phyloP scores from a whole-genome alignment of 352 stramenopile species.

The Globisporangium barbulae region DNA sequence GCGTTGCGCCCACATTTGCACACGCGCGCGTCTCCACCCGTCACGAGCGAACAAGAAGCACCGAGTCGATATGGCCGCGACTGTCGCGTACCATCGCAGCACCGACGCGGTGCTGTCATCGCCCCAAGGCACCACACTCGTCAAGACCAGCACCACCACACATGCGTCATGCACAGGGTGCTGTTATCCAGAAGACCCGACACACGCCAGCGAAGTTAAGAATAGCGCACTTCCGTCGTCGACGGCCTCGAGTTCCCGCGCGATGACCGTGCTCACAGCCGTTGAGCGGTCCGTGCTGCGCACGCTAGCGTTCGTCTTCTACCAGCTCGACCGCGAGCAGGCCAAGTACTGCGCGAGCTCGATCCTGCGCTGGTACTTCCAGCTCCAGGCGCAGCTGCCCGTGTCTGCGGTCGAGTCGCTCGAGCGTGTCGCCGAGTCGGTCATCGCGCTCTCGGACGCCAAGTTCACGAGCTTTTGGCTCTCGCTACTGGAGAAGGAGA shows the following conservation, averaged over 20 bases:
- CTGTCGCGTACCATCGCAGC: conserved; percentile 4
- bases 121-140: too few relatives aligned
- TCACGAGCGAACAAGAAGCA: background rate
- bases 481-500: conserved; percentile 51
- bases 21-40: background rate
- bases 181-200: background rate
- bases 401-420: conserved; percentile 45
- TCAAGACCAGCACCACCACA: background rate
- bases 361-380: conserved; percentile 59
- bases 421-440: conserved; percentile 45
- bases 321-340: conserved; percentile 52
- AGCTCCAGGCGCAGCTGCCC: conserved; percentile 57
- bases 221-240: background rate
- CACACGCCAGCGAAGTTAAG: background rate
- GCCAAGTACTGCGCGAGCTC: conserved; percentile 56
- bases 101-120: conserved; percentile 7
- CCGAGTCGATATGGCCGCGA: background rate
- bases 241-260: conserved; percentile 18
- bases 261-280: conserved; percentile 44
- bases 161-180: background rate
- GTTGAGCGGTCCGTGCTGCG: conserved; percentile 63
- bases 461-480: conserved; percentile 68
- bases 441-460: conserved; percentile 58
- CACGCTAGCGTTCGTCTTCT: conserved; percentile 64
- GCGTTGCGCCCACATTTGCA: background rate